A percentile compares a stretch with the other conserved stretches of the same genome.
These are phyloP conservation scores for Eremothecium coryli DNA, from an alignment of 1,139 yeast species.

Conservation along the genomic window DNA sequence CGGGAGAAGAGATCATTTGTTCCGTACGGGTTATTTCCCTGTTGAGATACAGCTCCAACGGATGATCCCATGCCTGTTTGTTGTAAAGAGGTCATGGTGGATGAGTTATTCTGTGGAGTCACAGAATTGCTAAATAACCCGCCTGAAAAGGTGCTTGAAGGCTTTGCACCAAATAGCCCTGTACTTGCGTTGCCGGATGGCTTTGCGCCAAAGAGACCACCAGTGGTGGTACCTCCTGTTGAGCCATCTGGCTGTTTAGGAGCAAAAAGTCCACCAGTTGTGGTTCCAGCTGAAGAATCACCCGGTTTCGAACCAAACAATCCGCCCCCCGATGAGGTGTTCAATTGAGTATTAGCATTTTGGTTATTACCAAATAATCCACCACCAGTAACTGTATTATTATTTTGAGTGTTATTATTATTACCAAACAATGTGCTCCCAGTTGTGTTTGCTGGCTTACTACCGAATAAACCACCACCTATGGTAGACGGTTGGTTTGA, in stretches of 20 bases:
- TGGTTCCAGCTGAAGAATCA: constrained; percentile 20
- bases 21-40: constrained; percentile 55
- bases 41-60: constrained; percentile 23
- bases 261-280: constrained; percentile 2
- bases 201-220: constrained; percentile 32
- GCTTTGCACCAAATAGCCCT: constrained; percentile 31
- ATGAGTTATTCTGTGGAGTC: too few relatives aligned
- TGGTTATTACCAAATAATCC: constrained; percentile 29
- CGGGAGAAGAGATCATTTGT: constrained; percentile 51
- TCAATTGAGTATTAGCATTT: constrained; percentile 6
- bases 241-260: background rate
- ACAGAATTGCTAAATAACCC: constrained; percentile 28
- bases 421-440: constrained; percentile 31
- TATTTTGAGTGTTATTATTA: constrained; percentile 17
- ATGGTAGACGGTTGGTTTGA: constrained; percentile 15
- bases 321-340: constrained; percentile 24
- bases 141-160: constrained; percentile 17
- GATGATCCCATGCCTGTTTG: constrained; percentile 8
- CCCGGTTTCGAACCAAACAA: constrained; percentile 24
- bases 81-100: constrained; percentile 8
- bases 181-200: constrained; percentile 12
- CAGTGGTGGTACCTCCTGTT: constrained; percentile 10
- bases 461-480: constrained; percentile 1
- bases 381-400: constrained; percentile 14
- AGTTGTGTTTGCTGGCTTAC: constrained; percentile 5